Percentiles rank a stretch among this genome's conserved stretches.
Evolutionary conservation across 805 yeast genomes (phyloP).

Genomic region (Candida manassasensis): DNA sequence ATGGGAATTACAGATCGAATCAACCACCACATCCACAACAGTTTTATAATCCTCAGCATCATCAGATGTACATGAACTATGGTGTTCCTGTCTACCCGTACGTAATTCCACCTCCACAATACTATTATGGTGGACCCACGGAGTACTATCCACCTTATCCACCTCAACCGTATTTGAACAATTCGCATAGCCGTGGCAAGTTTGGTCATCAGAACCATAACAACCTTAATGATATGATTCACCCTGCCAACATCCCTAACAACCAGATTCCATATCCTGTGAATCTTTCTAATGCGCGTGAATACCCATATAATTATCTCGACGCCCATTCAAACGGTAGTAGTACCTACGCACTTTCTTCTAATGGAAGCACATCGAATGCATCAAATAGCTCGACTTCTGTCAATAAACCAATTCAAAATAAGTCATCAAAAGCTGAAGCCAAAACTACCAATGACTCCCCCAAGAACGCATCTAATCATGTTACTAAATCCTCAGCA

Average conservation of each 20-base stretch:
- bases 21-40: conserved; percentile 7
- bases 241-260: not conserved
- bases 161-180: not conserved
- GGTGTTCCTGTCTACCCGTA: conserved; percentile 10
- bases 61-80: conserved; percentile 14
- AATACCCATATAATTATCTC: not conserved
- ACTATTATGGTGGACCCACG: conserved; percentile 1
- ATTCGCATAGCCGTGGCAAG: not conserved
- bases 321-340: not conserved
- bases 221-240: not conserved
- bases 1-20: conserved; percentile 6
- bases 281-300: not conserved
- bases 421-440: not conserved
- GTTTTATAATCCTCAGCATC: conserved; percentile 8
- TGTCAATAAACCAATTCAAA: not conserved
- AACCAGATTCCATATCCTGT: not conserved
- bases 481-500: too few species aligned
- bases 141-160: conserved; percentile 5
- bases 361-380: too few species aligned
- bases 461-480: too few species aligned
- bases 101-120: conserved; percentile 3
- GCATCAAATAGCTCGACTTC: not conserved
- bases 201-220: not conserved
- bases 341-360: too few species aligned
- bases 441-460: not conserved